Percentiles rank a stretch among this genome's conserved stretches.
Evolutionary conservation across 352 stramenopile species (phyloP).

Genomic region (Pythium plurisporium): DNA sequence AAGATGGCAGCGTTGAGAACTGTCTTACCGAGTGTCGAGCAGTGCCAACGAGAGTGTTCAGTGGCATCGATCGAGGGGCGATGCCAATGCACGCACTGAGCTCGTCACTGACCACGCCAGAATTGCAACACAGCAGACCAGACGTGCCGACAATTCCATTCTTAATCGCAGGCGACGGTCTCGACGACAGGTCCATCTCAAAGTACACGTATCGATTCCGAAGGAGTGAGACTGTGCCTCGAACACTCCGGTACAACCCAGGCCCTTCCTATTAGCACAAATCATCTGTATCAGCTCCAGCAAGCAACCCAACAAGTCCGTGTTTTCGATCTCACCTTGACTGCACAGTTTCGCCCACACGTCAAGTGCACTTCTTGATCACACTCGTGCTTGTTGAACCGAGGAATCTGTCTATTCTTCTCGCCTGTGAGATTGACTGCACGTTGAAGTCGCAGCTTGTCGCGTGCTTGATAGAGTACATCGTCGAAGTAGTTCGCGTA

Average conservation of each 20-base stretch:
- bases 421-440: constrained; percentile 64
- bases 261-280: constrained; percentile 25
- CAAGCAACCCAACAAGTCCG: background rate
- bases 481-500: constrained; percentile 85
- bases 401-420: constrained; percentile 47
- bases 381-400: constrained; percentile 78
- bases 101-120: constrained; percentile 21
- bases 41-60: constrained; percentile 78
- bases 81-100: constrained; percentile 78
- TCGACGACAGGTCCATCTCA: constrained; percentile 65
- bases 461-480: constrained; percentile 75
- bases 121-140: background rate
- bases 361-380: constrained; percentile 85
- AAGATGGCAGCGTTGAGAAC: too few relatives aligned
- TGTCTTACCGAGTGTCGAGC: constrained; percentile 80
- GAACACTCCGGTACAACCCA: constrained; percentile 81
- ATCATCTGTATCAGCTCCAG: background rate
- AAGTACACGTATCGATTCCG: constrained; percentile 81
- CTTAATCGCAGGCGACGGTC: constrained; percentile 35
- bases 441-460: constrained; percentile 69
- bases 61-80: constrained; percentile 64
- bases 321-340: constrained; percentile 38
- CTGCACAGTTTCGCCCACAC: constrained; percentile 76
- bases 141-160: background rate
- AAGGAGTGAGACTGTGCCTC: constrained; percentile 51